A percentile compares a stretch with the other conserved stretches of the same genome.
These are phyloP conservation scores for Sporisorium reilianum DNA, from an alignment of 1,284 basidiomycete genomes.

Conservation along the genomic window DNA sequence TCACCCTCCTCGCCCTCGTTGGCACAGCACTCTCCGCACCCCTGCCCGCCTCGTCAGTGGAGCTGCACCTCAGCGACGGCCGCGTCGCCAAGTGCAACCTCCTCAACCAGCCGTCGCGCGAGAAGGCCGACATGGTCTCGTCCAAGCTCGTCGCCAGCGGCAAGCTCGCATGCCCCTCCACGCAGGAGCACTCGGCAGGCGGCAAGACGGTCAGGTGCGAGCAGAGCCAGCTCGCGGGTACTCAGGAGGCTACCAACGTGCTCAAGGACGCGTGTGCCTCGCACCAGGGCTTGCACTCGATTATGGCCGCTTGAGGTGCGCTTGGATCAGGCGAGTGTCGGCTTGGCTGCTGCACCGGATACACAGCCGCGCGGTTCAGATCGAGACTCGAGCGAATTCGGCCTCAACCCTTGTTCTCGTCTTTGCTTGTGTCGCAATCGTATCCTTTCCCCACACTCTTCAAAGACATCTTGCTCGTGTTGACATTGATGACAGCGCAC, in stretches of 20 bases:
- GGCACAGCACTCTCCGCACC: neutral
- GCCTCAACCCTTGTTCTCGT: neutral
- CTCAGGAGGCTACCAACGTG: neutral
- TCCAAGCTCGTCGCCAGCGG: constrained; percentile 24
- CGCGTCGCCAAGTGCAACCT: constrained; percentile 8
- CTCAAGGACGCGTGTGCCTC: constrained; percentile 15
- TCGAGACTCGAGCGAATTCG: neutral
- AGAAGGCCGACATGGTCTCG: constrained; percentile 18
- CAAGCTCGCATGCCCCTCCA: constrained; percentile 10
- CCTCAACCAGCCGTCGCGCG: neutral
- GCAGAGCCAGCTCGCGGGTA: constrained; percentile 4
- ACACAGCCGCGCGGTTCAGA: neutral
- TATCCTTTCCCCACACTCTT: neutral
- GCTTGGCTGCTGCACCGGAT: neutral
- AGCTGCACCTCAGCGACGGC: constrained; percentile 17
- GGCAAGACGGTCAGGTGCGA: constrained; percentile 21
- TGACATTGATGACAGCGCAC: too few species aligned
- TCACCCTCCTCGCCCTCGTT: constrained; percentile 10
- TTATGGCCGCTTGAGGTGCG: too few species aligned
- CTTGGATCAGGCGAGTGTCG: too few species aligned
- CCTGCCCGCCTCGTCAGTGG: constrained; percentile 7
- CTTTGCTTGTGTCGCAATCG: neutral
- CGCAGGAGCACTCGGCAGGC: neutral
- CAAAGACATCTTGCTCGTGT: neutral
- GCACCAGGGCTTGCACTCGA: constrained; percentile 6